Percentiles rank a stretch among this genome's conserved stretches.
These are phyloP conservation scores for Kwoniella pini DNA, from an alignment of 768 basidiomycete genomes.

Conservation along the genomic window DNA sequence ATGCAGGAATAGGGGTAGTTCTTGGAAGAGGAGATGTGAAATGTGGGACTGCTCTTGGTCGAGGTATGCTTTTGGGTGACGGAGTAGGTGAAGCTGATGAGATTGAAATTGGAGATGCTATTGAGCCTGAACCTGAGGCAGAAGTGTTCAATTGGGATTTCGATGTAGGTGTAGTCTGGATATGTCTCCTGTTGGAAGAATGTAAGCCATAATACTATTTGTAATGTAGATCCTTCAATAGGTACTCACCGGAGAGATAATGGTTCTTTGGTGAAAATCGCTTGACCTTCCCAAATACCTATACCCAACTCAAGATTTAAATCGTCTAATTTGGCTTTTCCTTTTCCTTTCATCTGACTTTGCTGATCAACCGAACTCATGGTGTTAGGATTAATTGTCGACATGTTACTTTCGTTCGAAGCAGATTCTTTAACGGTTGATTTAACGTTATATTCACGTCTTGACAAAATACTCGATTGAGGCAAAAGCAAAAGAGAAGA, in stretches of 20 bases:
- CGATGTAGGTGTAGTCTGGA: background rate
- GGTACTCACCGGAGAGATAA: background rate
- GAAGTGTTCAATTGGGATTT: too few relatives aligned
- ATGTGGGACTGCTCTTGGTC: slow-evolving; percentile 23
- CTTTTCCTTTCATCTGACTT: background rate
- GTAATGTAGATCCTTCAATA: too few relatives aligned
- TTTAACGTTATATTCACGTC: background rate
- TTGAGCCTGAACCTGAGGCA: slow-evolving; percentile 6
- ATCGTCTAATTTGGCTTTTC: background rate
- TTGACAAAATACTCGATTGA: background rate
- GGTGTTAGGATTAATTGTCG: background rate
- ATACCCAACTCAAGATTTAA: slow-evolving; percentile 5
- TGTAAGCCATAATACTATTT: too few relatives aligned
- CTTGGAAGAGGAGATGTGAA: slow-evolving; percentile 29
- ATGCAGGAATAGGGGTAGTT: slow-evolving; percentile 21
- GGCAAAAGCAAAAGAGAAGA: background rate
- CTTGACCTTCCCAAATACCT: slow-evolving; percentile 15
- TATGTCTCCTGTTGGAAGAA: background rate
- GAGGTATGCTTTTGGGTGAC: background rate
- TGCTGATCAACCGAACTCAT: background rate
- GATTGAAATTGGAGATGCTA: slow-evolving; percentile 23
- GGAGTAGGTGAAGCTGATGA: slow-evolving; percentile 23
- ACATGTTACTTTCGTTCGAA: background rate
- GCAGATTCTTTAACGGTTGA: too few relatives aligned
- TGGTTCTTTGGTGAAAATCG: slow-evolving; percentile 11